phyloP scores from a whole-genome alignment of 2,329 filamentous ascomycete species.

The Fusarium sp. region DNA sequence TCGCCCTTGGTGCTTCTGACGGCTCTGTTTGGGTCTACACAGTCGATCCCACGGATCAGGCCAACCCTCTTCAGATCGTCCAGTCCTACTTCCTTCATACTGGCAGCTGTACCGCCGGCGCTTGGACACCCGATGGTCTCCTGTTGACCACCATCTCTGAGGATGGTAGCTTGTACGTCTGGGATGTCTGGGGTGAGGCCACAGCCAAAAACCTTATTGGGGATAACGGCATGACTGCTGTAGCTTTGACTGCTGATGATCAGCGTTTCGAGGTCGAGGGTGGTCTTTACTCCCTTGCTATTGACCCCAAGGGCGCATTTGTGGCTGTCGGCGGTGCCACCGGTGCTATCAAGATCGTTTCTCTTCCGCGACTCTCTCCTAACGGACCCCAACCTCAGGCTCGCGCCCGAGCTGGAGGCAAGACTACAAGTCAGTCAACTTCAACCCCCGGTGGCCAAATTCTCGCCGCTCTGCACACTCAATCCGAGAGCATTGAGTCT shows the following conservation, averaged over 20 bases:
- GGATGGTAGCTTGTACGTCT: constrained; percentile 89
- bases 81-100: constrained; percentile 95
- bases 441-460: constrained; percentile 68
- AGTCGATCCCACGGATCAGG: constrained; percentile 74
- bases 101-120: constrained; percentile 85
- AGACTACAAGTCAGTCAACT: constrained; percentile 51
- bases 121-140: constrained; percentile 89
- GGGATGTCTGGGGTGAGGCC: constrained; percentile 88
- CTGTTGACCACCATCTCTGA: constrained; percentile 90
- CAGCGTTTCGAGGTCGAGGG: constrained; percentile 93
- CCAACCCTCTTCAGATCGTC: constrained; percentile 79
- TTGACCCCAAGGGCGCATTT: constrained; percentile 83
- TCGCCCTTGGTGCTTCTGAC: constrained; percentile 90
- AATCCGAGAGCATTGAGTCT: constrained; percentile 82
- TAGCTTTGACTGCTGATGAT: constrained; percentile 83
- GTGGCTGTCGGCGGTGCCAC: constrained; percentile 89
- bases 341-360: constrained; percentile 86
- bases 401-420: constrained; percentile 49
- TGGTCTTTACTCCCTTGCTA: constrained; percentile 87
- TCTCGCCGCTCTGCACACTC: constrained; percentile 84
- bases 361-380: constrained; percentile 74
- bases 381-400: constrained; percentile 41
- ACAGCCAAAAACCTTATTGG: constrained; percentile 66
- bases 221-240: constrained; percentile 72
- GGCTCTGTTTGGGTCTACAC: constrained; percentile 96